Evolutionary conservation across 805 yeast species (phyloP), one percentile per base, ranked within the genome.

Genomic region (Pichia nanzhaoensis): DNA sequence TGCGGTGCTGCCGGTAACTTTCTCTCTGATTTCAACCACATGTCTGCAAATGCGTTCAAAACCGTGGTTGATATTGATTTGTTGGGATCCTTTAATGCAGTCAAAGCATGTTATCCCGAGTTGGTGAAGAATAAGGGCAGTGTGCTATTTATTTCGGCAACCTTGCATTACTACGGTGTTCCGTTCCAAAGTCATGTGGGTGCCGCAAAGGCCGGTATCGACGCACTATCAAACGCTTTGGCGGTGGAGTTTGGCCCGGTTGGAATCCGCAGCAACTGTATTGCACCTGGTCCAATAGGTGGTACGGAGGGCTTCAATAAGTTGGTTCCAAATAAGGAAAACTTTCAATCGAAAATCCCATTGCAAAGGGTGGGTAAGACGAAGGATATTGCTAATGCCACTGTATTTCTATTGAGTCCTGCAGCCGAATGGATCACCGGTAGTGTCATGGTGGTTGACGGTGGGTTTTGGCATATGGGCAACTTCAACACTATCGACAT

Each of bases 1-100:
- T 90, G 93, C 37, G 97, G 97, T 10, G 97, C 98, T 2, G 97
- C 97, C 3, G 97, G 98, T 8, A 91, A 91, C 68, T 90, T 91
- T 60, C 62, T 91, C 44, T 67, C 87, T 30, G 93, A 87, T 61
- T 78, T 89, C 65, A 80, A 82, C 57, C 81, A 80, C 55, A 68
- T 90, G 52, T 81, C 91, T 2, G 59, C 91, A 18, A 88, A 89
- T 59, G 97, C 95, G 5, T 90, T 90, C 72, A 84, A 84, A 63
- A 73, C 95, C 0, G 97, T 90, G 21, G 71, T 90, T 19, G 83
- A 82, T 34, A 91, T 90, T 52, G 98, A 91, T 63, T 69, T 91
- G 40, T 63, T 90, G 38, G 98, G 98, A 12, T 81, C 95, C 17
- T 90, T 74, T 69, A 90, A 91, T 64, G 87, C 96, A 1, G 85